Conservation (phyloP, 257 asterid species). For the Forsythia viridissima region DNA sequence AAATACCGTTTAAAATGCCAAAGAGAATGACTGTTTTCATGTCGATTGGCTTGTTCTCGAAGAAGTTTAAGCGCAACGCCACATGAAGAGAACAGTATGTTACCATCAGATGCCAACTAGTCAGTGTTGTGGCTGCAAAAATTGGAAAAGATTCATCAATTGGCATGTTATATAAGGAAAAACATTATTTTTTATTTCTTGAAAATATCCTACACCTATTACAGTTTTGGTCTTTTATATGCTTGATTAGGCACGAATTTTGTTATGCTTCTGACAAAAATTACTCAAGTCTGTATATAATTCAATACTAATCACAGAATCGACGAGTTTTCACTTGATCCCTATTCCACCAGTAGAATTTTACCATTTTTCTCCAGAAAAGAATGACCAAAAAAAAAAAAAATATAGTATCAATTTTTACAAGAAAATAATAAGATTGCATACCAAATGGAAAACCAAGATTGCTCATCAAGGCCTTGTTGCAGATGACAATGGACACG, state of each 20-base stretch:
- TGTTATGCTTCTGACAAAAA: not conserved
- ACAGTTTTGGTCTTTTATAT: not conserved
- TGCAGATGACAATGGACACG: constrained; percentile 86
- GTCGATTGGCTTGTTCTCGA: constrained; percentile 76
- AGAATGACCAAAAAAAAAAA: too few species aligned
- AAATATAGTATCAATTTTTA: too few species aligned
- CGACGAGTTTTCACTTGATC: too few species aligned
- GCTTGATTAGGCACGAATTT: not conserved
- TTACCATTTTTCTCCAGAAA: too few species aligned
- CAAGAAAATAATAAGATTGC: not conserved
- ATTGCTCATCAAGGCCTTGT: constrained; percentile 90
- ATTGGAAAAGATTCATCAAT: not conserved
- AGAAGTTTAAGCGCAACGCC: constrained; percentile 68
- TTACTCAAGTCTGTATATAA: too few species aligned
- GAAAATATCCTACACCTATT: not conserved
- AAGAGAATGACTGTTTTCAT: constrained; percentile 63
- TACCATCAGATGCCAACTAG: constrained; percentile 96
- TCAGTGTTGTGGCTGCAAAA: constrained; percentile 81
- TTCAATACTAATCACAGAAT: too few species aligned
- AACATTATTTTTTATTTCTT: not conserved
- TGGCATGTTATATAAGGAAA: not conserved
- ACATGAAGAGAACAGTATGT: constrained; percentile 85
- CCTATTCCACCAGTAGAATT: too few species aligned
- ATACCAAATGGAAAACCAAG: constrained; percentile 88
- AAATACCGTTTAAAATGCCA: constrained; percentile 79